Evolutionary conservation across 2,329 filamentous ascomycete species (phyloP).

Genomic region (Curvularia lunata): DNA sequence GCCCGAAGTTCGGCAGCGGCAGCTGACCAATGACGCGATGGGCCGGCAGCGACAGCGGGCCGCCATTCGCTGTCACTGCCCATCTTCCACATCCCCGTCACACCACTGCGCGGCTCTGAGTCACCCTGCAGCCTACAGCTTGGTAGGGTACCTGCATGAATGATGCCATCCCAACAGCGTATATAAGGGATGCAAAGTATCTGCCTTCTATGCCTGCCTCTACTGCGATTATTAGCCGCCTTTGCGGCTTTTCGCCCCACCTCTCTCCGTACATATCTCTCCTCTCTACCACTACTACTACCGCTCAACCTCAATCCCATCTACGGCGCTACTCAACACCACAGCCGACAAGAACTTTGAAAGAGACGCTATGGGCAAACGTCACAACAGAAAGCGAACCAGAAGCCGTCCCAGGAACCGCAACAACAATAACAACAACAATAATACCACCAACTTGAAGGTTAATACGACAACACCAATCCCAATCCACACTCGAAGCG

Average conservation of each 20-base stretch:
- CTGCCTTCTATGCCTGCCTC: conserved; percentile 18
- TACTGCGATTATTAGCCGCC: conserved; percentile 32
- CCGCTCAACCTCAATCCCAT: background rate
- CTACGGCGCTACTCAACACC: background rate
- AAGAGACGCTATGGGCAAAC: conserved; percentile 47
- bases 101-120: conserved; percentile 39
- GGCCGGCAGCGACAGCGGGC: conserved; percentile 28
- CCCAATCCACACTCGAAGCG: conserved; percentile 39
- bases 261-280: conserved; percentile 5
- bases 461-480: conserved; percentile 14
- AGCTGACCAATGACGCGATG: conserved; percentile 39
- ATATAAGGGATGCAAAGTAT: conserved; percentile 37
- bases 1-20: conserved; percentile 39
- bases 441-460: conserved; percentile 13
- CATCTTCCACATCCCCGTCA: conserved; percentile 25
- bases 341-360: conserved; percentile 3
- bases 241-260: conserved; percentile 40
- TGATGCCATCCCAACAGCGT: conserved; percentile 26
- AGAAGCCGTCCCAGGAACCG: conserved; percentile 52
- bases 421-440: conserved; percentile 28
- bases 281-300: conserved; percentile 3
- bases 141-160: conserved; percentile 27
- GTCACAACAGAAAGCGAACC: conserved; percentile 54
- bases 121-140: conserved; percentile 42
- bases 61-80: conserved; percentile 27